phyloP scores from a whole-genome alignment of 2,329 filamentous ascomycete genomes.

The Pseudogymnoascus sp. region DNA sequence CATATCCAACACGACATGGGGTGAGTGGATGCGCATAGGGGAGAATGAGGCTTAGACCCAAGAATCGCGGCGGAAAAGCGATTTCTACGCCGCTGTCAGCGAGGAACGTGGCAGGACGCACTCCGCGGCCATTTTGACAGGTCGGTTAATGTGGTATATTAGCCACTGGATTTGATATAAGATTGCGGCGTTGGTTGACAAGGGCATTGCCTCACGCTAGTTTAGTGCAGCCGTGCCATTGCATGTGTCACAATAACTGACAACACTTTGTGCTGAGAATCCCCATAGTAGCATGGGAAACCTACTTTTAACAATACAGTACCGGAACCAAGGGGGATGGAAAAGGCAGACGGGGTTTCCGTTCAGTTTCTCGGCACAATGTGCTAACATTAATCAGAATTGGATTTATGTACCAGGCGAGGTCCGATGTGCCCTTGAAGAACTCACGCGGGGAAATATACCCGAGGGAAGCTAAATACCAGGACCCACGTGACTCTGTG shows the following conservation, averaged over 20 bases:
- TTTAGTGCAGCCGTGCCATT: too few relatives aligned
- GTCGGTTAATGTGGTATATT: neutral
- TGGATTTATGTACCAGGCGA: too few relatives aligned
- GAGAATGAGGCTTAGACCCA: neutral
- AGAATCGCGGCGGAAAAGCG: neutral
- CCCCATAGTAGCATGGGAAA: too few relatives aligned
- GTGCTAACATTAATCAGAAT: too few relatives aligned
- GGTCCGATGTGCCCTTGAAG: too few relatives aligned
- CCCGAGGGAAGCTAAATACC: neutral
- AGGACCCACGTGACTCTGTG: neutral
- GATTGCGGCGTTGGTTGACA: neutral
- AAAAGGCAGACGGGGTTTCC: too few relatives aligned
- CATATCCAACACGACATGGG: neutral
- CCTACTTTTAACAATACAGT: too few relatives aligned
- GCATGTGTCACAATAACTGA: too few relatives aligned
- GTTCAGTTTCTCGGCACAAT: too few relatives aligned
- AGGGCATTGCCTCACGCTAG: too few relatives aligned
- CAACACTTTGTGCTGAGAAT: neutral
- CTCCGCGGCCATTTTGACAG: neutral
- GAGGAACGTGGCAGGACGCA: neutral
- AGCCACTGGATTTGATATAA: neutral
- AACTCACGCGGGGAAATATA: neutral
- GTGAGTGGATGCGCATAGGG: neutral
- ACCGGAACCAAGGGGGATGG: too few relatives aligned
- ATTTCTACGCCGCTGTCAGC: neutral